Evolutionary conservation across 2,329 filamentous ascomycete species (phyloP).

Genomic region (Verticillium isaacii): DNA sequence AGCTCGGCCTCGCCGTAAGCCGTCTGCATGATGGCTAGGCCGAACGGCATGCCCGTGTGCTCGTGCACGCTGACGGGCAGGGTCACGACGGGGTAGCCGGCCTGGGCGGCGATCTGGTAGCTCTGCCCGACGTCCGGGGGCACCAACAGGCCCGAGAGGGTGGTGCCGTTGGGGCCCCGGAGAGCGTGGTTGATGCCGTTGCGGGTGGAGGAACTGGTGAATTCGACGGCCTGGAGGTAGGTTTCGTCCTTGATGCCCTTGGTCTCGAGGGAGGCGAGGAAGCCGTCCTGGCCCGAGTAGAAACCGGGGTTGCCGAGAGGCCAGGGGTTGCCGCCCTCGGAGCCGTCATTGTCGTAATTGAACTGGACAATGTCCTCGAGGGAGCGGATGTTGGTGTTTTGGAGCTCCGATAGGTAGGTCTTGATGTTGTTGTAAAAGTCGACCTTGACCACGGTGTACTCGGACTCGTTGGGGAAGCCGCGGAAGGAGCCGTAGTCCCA

Average conservation of each 20-base stretch:
- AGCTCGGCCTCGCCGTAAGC: slow-evolving; percentile 56
- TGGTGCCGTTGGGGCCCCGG: slow-evolving; percentile 26
- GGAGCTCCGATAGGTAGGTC: slow-evolving; percentile 56
- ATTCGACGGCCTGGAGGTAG: slow-evolving; percentile 63
- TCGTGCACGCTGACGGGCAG: slow-evolving; percentile 56
- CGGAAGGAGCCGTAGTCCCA: slow-evolving; percentile 62
- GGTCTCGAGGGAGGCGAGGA: slow-evolving; percentile 57
- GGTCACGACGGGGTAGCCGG: slow-evolving; percentile 69
- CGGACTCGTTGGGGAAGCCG: slow-evolving; percentile 65
- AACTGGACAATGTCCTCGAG: slow-evolving; percentile 63
- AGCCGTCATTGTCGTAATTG: slow-evolving; percentile 59
- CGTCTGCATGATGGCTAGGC: slow-evolving; percentile 52
- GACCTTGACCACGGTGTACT: slow-evolving; percentile 68
- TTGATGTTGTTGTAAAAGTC: slow-evolving; percentile 63
- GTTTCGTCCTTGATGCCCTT: slow-evolving; percentile 58
- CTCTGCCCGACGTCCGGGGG: slow-evolving; percentile 64
- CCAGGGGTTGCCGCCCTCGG: slow-evolving; percentile 60
- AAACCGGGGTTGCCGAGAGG: slow-evolving; percentile 56
- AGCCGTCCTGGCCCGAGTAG: slow-evolving; percentile 65
- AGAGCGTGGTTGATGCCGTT: slow-evolving; percentile 68
- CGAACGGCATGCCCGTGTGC: slow-evolving; percentile 54
- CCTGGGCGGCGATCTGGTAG: slow-evolving; percentile 68
- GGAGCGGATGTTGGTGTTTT: slow-evolving; percentile 54
- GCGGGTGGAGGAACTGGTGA: slow-evolving; percentile 54
- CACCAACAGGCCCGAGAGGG: slow-evolving; percentile 60